Evolutionary conservation across 1,284 basidiomycete genomes (phyloP), one percentile per base, ranked within the genome.

Genomic region (Sporisorium sorghi): DNA sequence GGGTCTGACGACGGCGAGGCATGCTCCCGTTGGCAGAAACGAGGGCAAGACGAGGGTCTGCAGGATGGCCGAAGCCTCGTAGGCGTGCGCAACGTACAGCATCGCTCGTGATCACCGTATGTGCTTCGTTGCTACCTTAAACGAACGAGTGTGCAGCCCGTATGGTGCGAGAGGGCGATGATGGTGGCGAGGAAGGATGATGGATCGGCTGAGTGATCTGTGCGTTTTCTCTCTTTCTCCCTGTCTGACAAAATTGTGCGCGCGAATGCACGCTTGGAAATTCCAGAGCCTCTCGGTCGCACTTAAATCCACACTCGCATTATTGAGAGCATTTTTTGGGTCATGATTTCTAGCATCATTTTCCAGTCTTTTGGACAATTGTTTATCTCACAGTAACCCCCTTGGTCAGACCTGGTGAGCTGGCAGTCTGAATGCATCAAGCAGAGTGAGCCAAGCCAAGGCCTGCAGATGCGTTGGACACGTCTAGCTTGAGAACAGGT

Each of bases 41-140:
- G 47, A 43, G 15, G 62, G 48, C 17, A 76, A 55, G 15, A 52
- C 28, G 19, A 69, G 52, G 11, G 74, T 59, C 62, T 73, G 66
- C 11, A 73, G 50, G 17, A 59, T 47, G 28, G 71, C 65, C 35
- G 66, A 66, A 21, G 74, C 49, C 60, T 76, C 62, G 55, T 76
- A 73, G 5, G 71, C 66, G 42, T 76, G 70, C 12, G 70, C 52
- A 33, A 76, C 55, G 62, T 69, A 73, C n/a, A 71, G 64, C 74
- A 76, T 76, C 51, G 28, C 28, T 39, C 50, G 58, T 28, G n/a
- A n/a, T 40, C 30, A 21, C 39, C 39, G 39, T 10, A 12, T 33
- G 21, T 10, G 6, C n/a, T n/a, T 23, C 19, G 26, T 37, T n/a
- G 32, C 48, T 12, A 48, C 26, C 35, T 37, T 37, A 4, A 17